Percentiles rank a stretch among this genome's conserved stretches.
These are phyloP conservation scores for Melocanna baccifera DNA, from an alignment of 176 grass and related monocot species.

Conservation along the genomic window DNA sequence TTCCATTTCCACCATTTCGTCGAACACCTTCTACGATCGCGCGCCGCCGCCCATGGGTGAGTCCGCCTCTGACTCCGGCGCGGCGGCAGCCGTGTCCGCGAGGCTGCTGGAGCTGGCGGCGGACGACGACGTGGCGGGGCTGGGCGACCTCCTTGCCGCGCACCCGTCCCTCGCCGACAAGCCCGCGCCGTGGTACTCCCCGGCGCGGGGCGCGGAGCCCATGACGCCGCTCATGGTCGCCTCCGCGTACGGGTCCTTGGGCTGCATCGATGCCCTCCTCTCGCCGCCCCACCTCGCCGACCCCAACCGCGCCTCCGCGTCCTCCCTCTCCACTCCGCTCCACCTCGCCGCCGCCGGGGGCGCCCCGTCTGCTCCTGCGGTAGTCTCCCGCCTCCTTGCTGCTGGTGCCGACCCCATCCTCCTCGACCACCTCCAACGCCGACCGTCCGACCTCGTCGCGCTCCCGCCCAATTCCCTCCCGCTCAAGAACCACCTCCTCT, in stretches of 20 bases:
- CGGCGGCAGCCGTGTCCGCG: slow-evolving; percentile 1
- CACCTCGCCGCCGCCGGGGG: slow-evolving; percentile 66
- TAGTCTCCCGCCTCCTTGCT: slow-evolving; percentile 50
- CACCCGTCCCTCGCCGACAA: slow-evolving; percentile 46
- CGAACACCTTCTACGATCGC: slow-evolving; percentile 44
- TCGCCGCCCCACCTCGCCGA: slow-evolving; percentile 39
- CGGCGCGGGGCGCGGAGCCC: slow-evolving; percentile 40
- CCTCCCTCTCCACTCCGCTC: slow-evolving; percentile 46
- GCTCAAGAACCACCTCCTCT: slow-evolving; percentile 46
- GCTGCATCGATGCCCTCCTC: slow-evolving; percentile 51
- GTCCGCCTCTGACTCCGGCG: background rate
- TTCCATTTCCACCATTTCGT: slow-evolving; percentile 13
- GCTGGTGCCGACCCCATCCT: slow-evolving; percentile 47
- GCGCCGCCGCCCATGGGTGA: slow-evolving; percentile 38
- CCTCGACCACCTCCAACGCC: slow-evolving; percentile 45
- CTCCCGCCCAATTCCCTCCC: slow-evolving; percentile 28
- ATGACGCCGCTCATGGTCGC: slow-evolving; percentile 71
- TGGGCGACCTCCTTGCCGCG: slow-evolving; percentile 32
- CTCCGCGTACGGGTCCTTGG: slow-evolving; percentile 52
- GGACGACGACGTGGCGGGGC: slow-evolving; percentile 32
- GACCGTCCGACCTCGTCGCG: slow-evolving; percentile 49
- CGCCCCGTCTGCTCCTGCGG: slow-evolving; percentile 15
- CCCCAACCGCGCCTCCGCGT: slow-evolving; percentile 42
- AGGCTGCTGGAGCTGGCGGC: slow-evolving; percentile 54
- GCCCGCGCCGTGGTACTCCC: slow-evolving; percentile 56